Evolutionary conservation across 352 stramenopile genomes (phyloP).

Genomic region (Globisporangium iwayamae): DNA sequence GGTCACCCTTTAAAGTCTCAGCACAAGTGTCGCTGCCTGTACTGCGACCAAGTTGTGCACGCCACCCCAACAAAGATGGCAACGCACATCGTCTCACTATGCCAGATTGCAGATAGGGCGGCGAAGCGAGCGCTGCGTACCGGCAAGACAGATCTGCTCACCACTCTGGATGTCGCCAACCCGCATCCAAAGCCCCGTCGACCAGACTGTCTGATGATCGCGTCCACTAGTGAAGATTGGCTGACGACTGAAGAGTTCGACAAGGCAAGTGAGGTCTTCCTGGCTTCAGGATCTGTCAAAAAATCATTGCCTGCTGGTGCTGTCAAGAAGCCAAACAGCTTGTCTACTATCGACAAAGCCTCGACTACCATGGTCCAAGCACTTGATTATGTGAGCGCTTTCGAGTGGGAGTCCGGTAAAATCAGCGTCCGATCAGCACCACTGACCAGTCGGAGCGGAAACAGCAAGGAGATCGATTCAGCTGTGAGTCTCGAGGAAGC

Average conservation of each 20-base stretch:
- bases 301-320: background rate
- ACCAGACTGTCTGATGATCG: background rate
- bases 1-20: slow-evolving; percentile 1
- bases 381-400: slow-evolving; percentile 7
- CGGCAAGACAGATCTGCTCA: slow-evolving; percentile 4
- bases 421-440: slow-evolving; percentile 1
- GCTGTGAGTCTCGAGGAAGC: background rate
- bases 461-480: background rate
- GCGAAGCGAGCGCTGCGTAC: slow-evolving; percentile 12
- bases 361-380: background rate
- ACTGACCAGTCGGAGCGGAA: background rate
- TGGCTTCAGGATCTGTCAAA: background rate
- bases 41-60: slow-evolving; percentile 5
- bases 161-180: background rate
- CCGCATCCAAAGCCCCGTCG: background rate
- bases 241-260: background rate
- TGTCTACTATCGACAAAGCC: background rate
- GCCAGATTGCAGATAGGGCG: slow-evolving; percentile 10
- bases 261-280: background rate
- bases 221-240: background rate
- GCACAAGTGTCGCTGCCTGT: slow-evolving; percentile 15
- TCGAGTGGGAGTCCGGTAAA: slow-evolving; percentile 6
- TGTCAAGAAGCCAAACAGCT: background rate
- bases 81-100: slow-evolving; percentile 11
- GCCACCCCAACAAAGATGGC: slow-evolving; percentile 14